Conservation (phyloP, 2,329 filamentous ascomycete genomes). For the Aspergillus terreus region DNA sequence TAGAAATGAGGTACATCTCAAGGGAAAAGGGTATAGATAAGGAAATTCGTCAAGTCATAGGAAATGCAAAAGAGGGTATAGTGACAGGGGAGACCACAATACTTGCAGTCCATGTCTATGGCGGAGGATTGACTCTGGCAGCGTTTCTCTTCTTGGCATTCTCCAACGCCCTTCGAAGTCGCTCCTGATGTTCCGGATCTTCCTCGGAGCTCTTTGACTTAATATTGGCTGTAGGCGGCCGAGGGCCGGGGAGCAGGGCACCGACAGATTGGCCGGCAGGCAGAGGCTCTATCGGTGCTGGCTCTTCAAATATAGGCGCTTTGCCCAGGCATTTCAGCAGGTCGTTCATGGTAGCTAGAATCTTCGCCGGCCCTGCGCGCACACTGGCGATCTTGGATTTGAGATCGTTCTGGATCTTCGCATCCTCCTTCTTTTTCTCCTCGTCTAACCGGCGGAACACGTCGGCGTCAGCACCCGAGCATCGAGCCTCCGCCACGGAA, state of each 20-base stretch:
- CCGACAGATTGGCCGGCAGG: slow-evolving; percentile 12
- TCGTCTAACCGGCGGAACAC: slow-evolving; percentile 41
- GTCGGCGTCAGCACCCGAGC: slow-evolving; percentile 40
- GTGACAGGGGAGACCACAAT: not conserved
- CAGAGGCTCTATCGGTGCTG: slow-evolving; percentile 5
- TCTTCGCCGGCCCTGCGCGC: slow-evolving; percentile 34
- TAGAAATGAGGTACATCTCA: not conserved
- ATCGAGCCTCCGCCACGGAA: slow-evolving; percentile 51
- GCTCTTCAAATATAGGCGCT: slow-evolving; percentile 18
- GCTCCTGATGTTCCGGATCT: slow-evolving; percentile 44
- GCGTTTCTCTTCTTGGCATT: slow-evolving; percentile 54
- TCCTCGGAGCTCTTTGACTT: slow-evolving; percentile 18
- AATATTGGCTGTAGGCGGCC: slow-evolving; percentile 21
- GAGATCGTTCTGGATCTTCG: slow-evolving; percentile 42
- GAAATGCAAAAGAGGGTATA: not conserved
- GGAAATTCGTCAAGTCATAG: slow-evolving; percentile 20
- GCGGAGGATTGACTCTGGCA: slow-evolving; percentile 22
- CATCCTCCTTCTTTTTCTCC: slow-evolving; percentile 49
- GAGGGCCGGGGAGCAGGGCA: slow-evolving; percentile 20
- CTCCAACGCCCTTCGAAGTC: slow-evolving; percentile 49
- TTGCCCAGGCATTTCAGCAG: slow-evolving; percentile 35
- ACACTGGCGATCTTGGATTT: slow-evolving; percentile 41
- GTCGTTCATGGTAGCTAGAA: slow-evolving; percentile 35
- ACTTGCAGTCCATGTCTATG: not conserved
- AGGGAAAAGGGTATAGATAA: slow-evolving; percentile 9